Base-by-base conservation (phyloP, 2,329 filamentous ascomycete species). In the Byssoonygena ceratinophila region DNA sequence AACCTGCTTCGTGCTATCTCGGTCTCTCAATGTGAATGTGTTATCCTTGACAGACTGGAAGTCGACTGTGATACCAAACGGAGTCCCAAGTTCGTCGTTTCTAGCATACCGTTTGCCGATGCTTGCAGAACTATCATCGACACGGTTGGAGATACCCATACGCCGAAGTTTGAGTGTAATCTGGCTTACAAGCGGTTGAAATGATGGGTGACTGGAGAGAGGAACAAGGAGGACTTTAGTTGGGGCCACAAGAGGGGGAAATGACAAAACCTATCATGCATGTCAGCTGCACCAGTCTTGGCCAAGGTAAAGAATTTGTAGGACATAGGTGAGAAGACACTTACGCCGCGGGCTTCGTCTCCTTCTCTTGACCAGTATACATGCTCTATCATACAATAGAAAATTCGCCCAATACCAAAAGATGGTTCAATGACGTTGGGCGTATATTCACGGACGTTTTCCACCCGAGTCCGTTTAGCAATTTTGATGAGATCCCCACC, bases 371-470 rank as follows among this genome's bases (percentile, higher is more conserved):
- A 87, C 91, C 92, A 98, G 79, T 90, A 98, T 67, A 80, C 83
- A 72, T 98, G 92, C 74, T 98, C 92, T 66, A 94, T 85, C 63
- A 98, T 74, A 55, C 85, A 83, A 75, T 95, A 97, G 54, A 97
- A 75, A 57, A 97, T 96, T 62, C 91, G 82, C 55, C 91, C 92
- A 64, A 97, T 94, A 76, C 91, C 91, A 63, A 97, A 98, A 0
- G 91, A 97, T 1, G 91, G 92, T 74, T 98, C 92, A 61, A 97
- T 94, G 45, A 94, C 89, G 66, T 96, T 96, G 55, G 91, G 91
- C 0, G 85, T 94, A 74, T 87, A 98, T 68, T 96, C 90, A 62
- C 92, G 81, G 54, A 83, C 81, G 66, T 94, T 84, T 70, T 95
- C 87, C 3, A 82, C 79, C 57, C 88, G 78, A 60, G 84, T 94